Conservation (phyloP, 2,329 filamentous ascomycete genomes). For the Clarireedia monteithiana region DNA sequence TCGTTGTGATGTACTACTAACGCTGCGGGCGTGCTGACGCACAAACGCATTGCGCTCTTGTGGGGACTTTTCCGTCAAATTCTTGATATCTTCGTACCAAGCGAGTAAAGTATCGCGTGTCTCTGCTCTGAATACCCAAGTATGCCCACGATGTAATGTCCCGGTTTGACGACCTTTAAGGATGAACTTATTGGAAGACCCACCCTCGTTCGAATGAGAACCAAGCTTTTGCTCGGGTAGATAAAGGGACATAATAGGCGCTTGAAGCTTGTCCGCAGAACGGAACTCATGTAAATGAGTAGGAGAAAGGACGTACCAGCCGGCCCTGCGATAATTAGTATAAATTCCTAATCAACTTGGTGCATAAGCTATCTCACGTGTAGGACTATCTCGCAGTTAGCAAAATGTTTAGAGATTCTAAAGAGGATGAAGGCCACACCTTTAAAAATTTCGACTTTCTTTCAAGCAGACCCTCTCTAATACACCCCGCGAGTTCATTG, state of each 20-base stretch:
- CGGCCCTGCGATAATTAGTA: constrained; percentile 6
- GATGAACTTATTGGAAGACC: constrained; percentile 93
- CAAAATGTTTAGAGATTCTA: neutral
- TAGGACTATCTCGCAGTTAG: constrained; percentile 30
- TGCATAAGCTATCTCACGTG: constrained; percentile 1
- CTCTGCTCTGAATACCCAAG: constrained; percentile 64
- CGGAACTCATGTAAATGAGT: constrained; percentile 99
- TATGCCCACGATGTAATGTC: constrained; percentile 75
- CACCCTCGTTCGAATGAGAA: constrained; percentile 74
- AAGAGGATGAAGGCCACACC: neutral
- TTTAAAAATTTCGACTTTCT: constrained; percentile 92
- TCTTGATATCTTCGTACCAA: constrained; percentile 87
- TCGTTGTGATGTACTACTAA: constrained; percentile 56
- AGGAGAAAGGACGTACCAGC: constrained; percentile 83
- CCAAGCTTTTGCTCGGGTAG: constrained; percentile 92
- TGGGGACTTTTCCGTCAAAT: constrained; percentile 77
- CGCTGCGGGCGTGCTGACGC: constrained; percentile 68
- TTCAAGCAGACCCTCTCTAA: constrained; percentile 85
- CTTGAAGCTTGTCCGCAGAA: constrained; percentile 86
- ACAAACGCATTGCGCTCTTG: constrained; percentile 87
- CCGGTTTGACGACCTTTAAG: constrained; percentile 94
- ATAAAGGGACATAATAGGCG: constrained; percentile 93
- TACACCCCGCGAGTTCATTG: constrained; percentile 70
- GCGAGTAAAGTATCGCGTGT: constrained; percentile 92
- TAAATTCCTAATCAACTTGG: neutral